Evolutionary conservation across 768 basidiomycete genomes (phyloP), one percentile per base, ranked within the genome.

Genomic region (Suillus variegatus): DNA sequence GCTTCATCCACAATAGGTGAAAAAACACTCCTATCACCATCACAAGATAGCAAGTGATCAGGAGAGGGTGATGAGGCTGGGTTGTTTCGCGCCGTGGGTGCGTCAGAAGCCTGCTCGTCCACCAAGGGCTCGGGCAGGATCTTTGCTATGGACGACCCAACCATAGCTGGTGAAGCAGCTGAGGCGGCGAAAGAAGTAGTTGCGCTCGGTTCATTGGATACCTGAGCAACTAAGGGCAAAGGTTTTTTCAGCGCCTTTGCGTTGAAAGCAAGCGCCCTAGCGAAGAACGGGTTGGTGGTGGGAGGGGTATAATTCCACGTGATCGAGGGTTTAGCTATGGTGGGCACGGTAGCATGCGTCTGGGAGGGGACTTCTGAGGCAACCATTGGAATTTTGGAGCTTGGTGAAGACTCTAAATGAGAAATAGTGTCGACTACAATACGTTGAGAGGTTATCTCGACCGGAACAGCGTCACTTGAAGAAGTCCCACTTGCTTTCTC

Each of bases 271-370:
- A 60, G 58, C 10, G 41, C 12, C 12, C 43, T 60, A 28, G 22
- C 58, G 28, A 58, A 58, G 40, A 41, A 58, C 10, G 57, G 22
- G 14, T 58, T 58, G 9, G 57, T 41, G 40, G 38, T 18, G 25
- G 57, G 57, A 58, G 40, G 57, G 18, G 40, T 40, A 18, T 41
- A 58, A 18, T 58, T 58, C 57, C 57, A 58, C 4, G 25, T 41
- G 10, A 58, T 41, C 6, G 57, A 1, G 25, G 40, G 16, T 28
- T 58, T 58, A 16, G 16, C 16, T 25, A 18, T 28, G 57, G 22
- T 25, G 16, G 16, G 9, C 38, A 40, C 22, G 22, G 57, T 14
- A 10, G 57, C 25, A 18, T 28, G 25, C 22, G 18, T 58, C 40
- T 41, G 40, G 6, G 25, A 41, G 1, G 40, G 57, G 28, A 25